Evolutionary conservation across 768 basidiomycete species (phyloP), one percentile per base, ranked within the genome.

Genomic region (Pisolithus orientalis): DNA sequence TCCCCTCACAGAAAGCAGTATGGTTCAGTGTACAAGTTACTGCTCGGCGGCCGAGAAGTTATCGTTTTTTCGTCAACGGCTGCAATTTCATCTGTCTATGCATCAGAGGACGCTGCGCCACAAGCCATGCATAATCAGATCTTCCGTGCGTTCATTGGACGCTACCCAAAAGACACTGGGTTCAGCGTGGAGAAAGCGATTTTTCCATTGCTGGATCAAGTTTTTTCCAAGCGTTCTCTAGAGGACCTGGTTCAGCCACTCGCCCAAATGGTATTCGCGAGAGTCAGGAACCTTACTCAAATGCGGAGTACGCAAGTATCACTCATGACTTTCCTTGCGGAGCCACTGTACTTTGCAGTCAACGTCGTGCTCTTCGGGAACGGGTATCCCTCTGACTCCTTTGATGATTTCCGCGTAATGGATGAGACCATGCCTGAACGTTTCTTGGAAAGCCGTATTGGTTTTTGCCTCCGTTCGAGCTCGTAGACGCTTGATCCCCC

Each of bases 181-280:
- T 43, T 43, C 25, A 43, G 59, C 47, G 58, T 66, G 59, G 45
- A 61, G 24, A 53, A 21, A 37, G 43, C 50, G 3, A 57, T 65
- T 31, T 64, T 53, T 16, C 64, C 64, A 0, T 54, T 66, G 1
- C 39, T 65, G 9, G 63, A 62, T 42, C 66, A 27, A 43, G 11
- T 27, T 4, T 48, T 65, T 25, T 64, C 63, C 0, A 54, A 21
- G 3, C 57, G 46, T 32, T 49, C 49, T 7, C 27, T 65, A 7
- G 56, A 39, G 24, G 43, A 57, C 16, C 53, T 60, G 9, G 55
- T 52, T 2, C 53, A 44, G 4, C 5, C 31, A 0, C 59, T 64
- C n/a, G 59, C 62, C 5, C 49, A 40, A 11, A 37, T 40, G 1
- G 14, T 64, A 31, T 47, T 57, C 2, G 49, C 54, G 1, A 46